Percentiles rank a stretch among this genome's conserved stretches.
These are phyloP conservation scores for Sicyos baderoa DNA, from an alignment of 306 rosid species.

Conservation along the genomic window DNA sequence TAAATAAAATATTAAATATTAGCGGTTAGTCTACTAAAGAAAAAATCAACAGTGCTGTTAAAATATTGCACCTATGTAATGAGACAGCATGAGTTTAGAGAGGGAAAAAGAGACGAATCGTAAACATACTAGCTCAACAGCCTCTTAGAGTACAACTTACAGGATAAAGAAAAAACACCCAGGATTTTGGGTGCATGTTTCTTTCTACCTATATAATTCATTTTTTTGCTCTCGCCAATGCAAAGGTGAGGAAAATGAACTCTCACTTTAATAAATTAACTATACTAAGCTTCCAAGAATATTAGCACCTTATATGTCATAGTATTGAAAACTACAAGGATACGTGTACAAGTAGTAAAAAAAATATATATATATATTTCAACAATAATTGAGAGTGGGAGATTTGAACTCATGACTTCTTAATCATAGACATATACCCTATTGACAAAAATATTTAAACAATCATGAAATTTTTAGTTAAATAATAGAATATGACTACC, in stretches of 20 bases:
- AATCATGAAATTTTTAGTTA: neutral
- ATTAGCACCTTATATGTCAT: slow-evolving; percentile 13
- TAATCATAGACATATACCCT: no score
- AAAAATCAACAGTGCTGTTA: neutral
- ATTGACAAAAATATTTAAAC: neutral
- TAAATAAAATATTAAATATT: slow-evolving; percentile 20
- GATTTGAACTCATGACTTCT: no score
- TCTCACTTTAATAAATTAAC: neutral
- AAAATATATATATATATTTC: no score
- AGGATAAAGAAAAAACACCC: neutral
- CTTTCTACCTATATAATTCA: neutral
- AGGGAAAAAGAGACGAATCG: neutral
- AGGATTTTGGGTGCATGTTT: neutral
- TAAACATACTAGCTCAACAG: neutral
- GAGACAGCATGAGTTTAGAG: neutral
- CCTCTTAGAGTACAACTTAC: neutral
- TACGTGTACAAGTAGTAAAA: no score
- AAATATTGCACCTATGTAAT: neutral
- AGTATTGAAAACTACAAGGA: no score
- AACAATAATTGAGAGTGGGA: no score
- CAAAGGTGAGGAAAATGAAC: no score
- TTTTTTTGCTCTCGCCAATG: no score
- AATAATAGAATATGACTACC: slow-evolving; percentile 31
- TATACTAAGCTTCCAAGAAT: neutral
- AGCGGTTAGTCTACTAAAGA: neutral